Evolutionary conservation across 176 grass and related monocot species (phyloP), one percentile per base, ranked within the genome.

Genomic region (Oryza officinalis): DNA sequence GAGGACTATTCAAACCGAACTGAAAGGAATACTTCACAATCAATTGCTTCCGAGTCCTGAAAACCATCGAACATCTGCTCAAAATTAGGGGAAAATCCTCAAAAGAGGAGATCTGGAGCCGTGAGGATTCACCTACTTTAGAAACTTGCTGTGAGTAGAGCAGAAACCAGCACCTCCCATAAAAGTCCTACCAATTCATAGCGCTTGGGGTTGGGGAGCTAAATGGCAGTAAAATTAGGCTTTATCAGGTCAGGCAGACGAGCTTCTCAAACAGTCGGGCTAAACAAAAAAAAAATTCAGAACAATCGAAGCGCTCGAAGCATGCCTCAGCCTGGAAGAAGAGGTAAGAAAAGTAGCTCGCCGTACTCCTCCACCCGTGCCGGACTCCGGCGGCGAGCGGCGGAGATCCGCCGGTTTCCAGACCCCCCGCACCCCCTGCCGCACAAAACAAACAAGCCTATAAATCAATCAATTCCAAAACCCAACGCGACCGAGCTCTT

Each of bases 371-470:
- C 74, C 31, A 33, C 75, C 71, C 71, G 31, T 32, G 78, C 52
- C 41, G 32, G 33, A 76, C 33, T 76, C 73, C 50, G 68, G 80
- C 68, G 50, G 12, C 69, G 17, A 59, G 69, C 69, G 37, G 26
- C 65, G 17, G 83, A 77, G 72, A 86, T 85, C 73, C 66, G n/a
- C 59, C 61, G 73, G 66, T 38, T 67, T 50, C 3, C 8, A 57
- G 54, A 3, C 33, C 33, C 32, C 30, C 20, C 22, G 50, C 7
- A 1, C 10, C 0, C 83, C 37, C 63, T 75, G 45, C 25, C 61
- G 57, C 14, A 27, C 12, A 75, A 59, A 67, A 54, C 44, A 67
- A 81, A 74, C 6, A 30, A 49, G 0, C 1, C 14, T 15, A 6
- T 35, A 38, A 38, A 38, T 38, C 1, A 13, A 33, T 10, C 65